Evolutionary conservation across 2,329 filamentous ascomycete species (phyloP), one percentile per base, ranked within the genome.

Genomic region (Aureobasidium leucospermi): DNA sequence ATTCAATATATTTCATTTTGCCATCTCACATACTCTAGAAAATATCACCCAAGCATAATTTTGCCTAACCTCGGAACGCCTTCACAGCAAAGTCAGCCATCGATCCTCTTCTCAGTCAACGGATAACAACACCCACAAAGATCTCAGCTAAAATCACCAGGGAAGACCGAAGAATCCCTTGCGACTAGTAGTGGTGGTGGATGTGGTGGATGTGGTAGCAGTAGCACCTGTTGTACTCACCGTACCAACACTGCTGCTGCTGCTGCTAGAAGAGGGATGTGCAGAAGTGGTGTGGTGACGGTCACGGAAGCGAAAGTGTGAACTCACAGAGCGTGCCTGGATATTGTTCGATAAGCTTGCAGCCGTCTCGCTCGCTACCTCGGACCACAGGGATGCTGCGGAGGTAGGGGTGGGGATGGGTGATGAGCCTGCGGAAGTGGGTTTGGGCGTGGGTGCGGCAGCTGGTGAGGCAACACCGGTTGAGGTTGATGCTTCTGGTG

Each of bases 291-390:
- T 23, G 23, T 23, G 23, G 23, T 23, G 23, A 23, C 46, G 53
- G 32, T 57, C 41, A 46, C 43, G 55, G 23, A 58, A 58, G 10
- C 55, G 43, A 16, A 19, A 34, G 34, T 48, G 55, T n/a, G 55
- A 58, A 58, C 43, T 47, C 42, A 58, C 55, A 47, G 55, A 47
- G 34, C 55, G 55, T 48, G 42, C 55, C 28, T 47, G 43, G 7
- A 41, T 10, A 7, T 32, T 48, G 19, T 19, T 15, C 15, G 23
- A 31, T 9, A 34, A 29, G 34, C 23, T n/a, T 8, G 55, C 32
- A 6, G 55, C 19, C 1, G 55, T 47, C 43, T 48, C 55, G 6
- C 55, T 48, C 9, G 29, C 29, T 11, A 48, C 28, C 11, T 48
- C 43, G 31, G 55, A 41, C 43, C 43, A 58, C 34, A 48, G 55